Base-by-base conservation (phyloP, 768 basidiomycete genomes). In the Russula sp. region DNA sequence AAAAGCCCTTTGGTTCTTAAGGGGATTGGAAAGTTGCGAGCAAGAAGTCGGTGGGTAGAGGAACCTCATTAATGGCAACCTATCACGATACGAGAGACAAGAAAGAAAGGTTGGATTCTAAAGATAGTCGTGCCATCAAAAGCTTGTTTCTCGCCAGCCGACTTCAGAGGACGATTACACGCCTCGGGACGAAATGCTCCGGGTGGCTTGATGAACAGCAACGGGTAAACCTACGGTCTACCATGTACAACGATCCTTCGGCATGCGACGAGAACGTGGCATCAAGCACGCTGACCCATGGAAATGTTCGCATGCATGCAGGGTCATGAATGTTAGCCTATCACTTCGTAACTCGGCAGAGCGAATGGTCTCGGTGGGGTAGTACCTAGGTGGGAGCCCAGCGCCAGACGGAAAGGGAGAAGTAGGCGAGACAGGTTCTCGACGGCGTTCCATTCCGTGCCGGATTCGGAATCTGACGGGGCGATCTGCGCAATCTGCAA, bases 401-500 rank as follows among this genome's bases (percentile, higher is more conserved):
- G 37, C 5, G 14, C 27, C 42, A 14, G 44, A 22, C n/a, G 50
- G 50, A 39, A 63, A 9, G 42, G 52, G 52, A 3, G 39, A 13
- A 16, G 45, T 45, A 45, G 20, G 18, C 22, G 47, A 10, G 39
- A 14, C 16, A 18, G 27, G 47, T 60, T 51, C 63, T 64, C 48
- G 40, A 50, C 37, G 37, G 32, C 52, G 42, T 64, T 64, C 63
- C 40, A 55, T 51, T 40, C 37, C 42, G 47, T 20, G n/a, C 48
- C 40, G 22, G 40, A 50, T 32, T 50, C 40, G 11, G 47, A 35
- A 59, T 48, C 40, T 40, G 22, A 51, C 39, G 44, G 47, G 32
- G 27, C 34, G 63, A 64, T 64, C 63, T 53, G 63, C 59, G 54
- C 54, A 64, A 64, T 60, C 59, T 60, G 63, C 63, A 55, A 16